These are phyloP conservation scores for Aspergillus japonicus DNA, from an alignment of 2,329 filamentous ascomycete species.

Conservation along the genomic window DNA sequence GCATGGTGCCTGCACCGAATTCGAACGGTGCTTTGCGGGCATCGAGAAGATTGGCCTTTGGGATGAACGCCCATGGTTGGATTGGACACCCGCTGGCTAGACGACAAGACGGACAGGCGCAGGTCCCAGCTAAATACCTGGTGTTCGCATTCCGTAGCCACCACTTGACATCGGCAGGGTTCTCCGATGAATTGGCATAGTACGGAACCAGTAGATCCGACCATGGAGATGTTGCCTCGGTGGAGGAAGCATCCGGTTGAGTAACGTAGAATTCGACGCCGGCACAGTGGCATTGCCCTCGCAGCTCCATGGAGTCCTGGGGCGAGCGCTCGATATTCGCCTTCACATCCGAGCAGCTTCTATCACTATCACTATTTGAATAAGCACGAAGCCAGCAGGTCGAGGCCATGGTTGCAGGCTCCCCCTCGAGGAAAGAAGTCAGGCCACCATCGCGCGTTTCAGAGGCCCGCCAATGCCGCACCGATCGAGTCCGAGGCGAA, in stretches of 20 bases:
- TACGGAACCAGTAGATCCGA: conserved; percentile 56
- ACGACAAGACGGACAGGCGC: conserved; percentile 63
- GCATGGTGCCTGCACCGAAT: conserved; percentile 47
- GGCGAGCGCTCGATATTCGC: not conserved
- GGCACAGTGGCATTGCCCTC: conserved; percentile 55
- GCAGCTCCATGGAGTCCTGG: conserved; percentile 30
- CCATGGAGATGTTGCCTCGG: conserved; percentile 48
- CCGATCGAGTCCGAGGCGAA: conserved; percentile 18
- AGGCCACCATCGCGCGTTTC: conserved; percentile 33
- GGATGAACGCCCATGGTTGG: conserved; percentile 66
- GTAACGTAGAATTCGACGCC: conserved; percentile 58
- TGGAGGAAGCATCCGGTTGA: conserved; percentile 52
- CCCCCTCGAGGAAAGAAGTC: conserved; percentile 25
- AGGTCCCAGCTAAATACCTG: conserved; percentile 61
- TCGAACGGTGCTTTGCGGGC: conserved; percentile 33
- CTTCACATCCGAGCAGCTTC: not conserved
- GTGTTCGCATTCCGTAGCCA: conserved; percentile 52
- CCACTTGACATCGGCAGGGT: conserved; percentile 56
- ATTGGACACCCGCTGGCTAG: conserved; percentile 62
- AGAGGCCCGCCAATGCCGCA: conserved; percentile 29
- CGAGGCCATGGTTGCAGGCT: conserved; percentile 12
- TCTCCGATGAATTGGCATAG: conserved; percentile 40
- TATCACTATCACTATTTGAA: not conserved
- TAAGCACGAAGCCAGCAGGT: conserved; percentile 23
- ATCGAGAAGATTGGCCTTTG: conserved; percentile 57